Evolutionary conservation across 176 grass and related monocot genomes (phyloP), one percentile per base, ranked within the genome.

Genomic region (Musa troglodytarum): DNA sequence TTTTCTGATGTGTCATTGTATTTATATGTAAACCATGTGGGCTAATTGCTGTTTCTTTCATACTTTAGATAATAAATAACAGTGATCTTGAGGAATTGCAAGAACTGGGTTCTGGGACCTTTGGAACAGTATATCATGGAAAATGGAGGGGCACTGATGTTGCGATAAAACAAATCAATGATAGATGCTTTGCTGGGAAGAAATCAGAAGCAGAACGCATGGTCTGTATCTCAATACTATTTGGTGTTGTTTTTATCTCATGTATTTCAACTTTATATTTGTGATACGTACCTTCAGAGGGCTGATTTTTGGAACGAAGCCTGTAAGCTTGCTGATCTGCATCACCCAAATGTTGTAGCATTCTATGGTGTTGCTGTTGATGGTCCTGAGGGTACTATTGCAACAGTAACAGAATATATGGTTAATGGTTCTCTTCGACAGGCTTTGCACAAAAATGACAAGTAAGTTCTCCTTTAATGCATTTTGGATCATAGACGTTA

Each of bases 401-500:
- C 95, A 85, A 99, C 95, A 2, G 95, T 99, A 68, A 99, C 95
- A 0, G 95, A 99, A 63, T 99, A 91, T 82, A 99, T 99, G 95
- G 91, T 88, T 81, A 99, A 94, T 84, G 95, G 95, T 69, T 99
- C 95, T 22, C 90, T 99, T 81, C 86, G 88, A 72, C 95, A 93
- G 55, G 95, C 91, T 81, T 83, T 99, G 76, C 84, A 92, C 86
- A 87, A 86, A 87, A 88, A 99, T 68, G 95, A 99, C 54, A 99
- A 88, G 95, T 99, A 92, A 68, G 55, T 14, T 55, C 1, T 55
- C 1, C 52, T 73, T 16, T 4, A 13, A 28, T 65, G 58, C 11
- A 16, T 77, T 82, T 78, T 64, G 70, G 65, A 28, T 54, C 12
- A 74, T 74, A 23, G 5, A 15, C 53, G 17, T 69, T 76, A 56